Percentiles rank a stretch among this genome's conserved stretches.
These are phyloP conservation scores for Penicillium arizonense DNA, from an alignment of 495 filamentous ascomycete species.

Conservation along the genomic window DNA sequence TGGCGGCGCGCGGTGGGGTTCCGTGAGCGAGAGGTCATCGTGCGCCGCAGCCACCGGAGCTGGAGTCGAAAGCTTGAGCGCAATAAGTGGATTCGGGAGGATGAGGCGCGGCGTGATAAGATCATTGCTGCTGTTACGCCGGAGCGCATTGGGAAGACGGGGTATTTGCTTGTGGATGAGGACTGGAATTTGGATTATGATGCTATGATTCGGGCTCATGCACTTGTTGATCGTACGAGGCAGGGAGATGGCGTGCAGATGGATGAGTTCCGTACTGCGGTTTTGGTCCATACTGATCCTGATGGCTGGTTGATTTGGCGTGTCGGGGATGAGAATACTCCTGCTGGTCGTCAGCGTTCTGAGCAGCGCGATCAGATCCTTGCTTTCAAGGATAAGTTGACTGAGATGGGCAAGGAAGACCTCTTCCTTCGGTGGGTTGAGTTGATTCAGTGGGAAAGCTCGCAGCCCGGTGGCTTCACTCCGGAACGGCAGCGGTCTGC, in stretches of 20 bases:
- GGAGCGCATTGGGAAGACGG: conserved; percentile 66
- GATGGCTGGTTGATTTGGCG: conserved; percentile 65
- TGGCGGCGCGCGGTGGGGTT: conserved; percentile 77
- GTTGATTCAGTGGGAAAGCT: conserved; percentile 77
- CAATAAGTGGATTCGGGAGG: conserved; percentile 42
- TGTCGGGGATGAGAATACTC: conserved; percentile 50
- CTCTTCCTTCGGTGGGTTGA: conserved; percentile 87
- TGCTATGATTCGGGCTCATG: conserved; percentile 67
- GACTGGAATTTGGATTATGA: conserved; percentile 81
- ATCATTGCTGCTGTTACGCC: conserved; percentile 64
- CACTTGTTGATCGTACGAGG: conserved; percentile 48
- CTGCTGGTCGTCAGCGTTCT: conserved; percentile 47
- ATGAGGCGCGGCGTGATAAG: conserved; percentile 48
- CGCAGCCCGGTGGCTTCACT: conserved; percentile 69
- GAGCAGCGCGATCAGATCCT: conserved; percentile 60
- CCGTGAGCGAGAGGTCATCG: conserved; percentile 67
- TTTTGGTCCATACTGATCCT: conserved; percentile 62
- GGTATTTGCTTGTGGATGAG: conserved; percentile 72
- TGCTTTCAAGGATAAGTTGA: conserved; percentile 67
- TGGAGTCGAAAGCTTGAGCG: conserved; percentile 38
- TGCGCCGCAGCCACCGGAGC: conserved; percentile 58
- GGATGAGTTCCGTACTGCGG: conserved; percentile 58
- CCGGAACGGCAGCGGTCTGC: conserved; percentile 62
- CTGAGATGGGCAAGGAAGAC: conserved; percentile 72
- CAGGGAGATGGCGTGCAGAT: conserved; percentile 49